Evolutionary conservation across 2,329 filamentous ascomycete genomes (phyloP).

Genomic region (Penicillium frequentans): DNA sequence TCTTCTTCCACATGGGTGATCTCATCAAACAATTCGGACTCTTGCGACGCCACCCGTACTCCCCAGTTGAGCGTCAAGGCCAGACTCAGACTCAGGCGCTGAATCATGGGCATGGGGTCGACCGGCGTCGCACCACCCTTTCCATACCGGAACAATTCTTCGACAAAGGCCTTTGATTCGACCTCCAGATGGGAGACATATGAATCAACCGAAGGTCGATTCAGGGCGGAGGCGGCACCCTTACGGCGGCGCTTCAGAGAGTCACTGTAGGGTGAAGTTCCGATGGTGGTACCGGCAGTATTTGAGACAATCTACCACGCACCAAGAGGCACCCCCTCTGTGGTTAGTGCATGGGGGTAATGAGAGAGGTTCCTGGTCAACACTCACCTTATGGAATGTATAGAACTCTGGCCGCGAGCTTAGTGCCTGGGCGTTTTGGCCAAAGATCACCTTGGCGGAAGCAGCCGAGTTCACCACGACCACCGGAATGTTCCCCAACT

Average conservation of each 20-base stretch:
- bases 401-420: conserved; percentile 60
- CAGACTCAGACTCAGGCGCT: conserved; percentile 62
- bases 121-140: conserved; percentile 55
- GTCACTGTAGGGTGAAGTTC: conserved; percentile 66
- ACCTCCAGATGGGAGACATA: conserved; percentile 64
- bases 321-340: background rate
- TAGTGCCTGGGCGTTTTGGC: conserved; percentile 54
- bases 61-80: conserved; percentile 68
- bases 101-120: conserved; percentile 68
- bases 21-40: conserved; percentile 66
- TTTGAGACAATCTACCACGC: conserved; percentile 57
- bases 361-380: background rate
- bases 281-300: conserved; percentile 67
- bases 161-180: conserved; percentile 63
- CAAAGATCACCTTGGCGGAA: conserved; percentile 53
- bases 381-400: conserved; percentile 57
- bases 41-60: conserved; percentile 58
- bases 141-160: conserved; percentile 61
- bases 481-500: conserved; percentile 58
- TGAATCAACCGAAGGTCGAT: conserved; percentile 63
- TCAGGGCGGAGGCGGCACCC: conserved; percentile 64
- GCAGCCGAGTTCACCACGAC: conserved; percentile 58
- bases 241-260: conserved; percentile 64
- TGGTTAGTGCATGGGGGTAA: background rate
- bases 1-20: conserved; percentile 73